phyloP scores from a whole-genome alignment of 2,329 filamentous ascomycete genomes.

The Nothophaeocryptopus gaeumannii region DNA sequence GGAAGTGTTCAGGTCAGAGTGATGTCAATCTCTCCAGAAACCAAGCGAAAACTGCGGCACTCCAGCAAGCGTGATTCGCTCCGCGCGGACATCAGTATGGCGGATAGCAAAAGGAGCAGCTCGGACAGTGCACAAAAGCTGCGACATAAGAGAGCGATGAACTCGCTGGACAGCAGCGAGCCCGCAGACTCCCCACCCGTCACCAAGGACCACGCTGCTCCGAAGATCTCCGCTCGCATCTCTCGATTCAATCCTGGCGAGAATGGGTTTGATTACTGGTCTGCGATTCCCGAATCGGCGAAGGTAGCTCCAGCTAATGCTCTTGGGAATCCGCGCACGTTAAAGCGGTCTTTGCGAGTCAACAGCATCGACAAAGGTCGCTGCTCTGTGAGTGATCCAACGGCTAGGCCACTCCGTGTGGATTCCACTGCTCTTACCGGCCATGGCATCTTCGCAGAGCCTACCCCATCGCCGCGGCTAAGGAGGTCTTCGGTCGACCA shows the following conservation, averaged over 20 bases:
- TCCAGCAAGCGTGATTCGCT: conserved; percentile 25
- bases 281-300: conserved; percentile 10
- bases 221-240: conserved; percentile 2
- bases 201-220: neutral
- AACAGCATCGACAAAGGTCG: conserved; percentile 13
- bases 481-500: conserved; percentile 21
- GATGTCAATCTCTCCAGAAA: conserved; percentile 11
- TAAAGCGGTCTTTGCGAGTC: conserved; percentile 19
- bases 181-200: neutral
- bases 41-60: conserved; percentile 26
- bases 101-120: conserved; percentile 18
- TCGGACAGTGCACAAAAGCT: conserved; percentile 17
- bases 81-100: conserved; percentile 23
- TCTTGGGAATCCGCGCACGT: conserved; percentile 16
- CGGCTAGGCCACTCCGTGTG: conserved; percentile 13
- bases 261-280: conserved; percentile 16
- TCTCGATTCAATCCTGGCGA: conserved; percentile 10
- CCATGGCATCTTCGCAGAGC: neutral
- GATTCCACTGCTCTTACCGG: conserved; percentile 1
- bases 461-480: conserved; percentile 12
- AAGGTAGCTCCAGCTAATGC: conserved; percentile 13
- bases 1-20: conserved; percentile 23
- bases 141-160: conserved; percentile 20
- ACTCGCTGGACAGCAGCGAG: conserved; percentile 14
- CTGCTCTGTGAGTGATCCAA: conserved; percentile 10